Base-by-base conservation (phyloP, 106 monocot species). In the Allium sativum region DNA sequence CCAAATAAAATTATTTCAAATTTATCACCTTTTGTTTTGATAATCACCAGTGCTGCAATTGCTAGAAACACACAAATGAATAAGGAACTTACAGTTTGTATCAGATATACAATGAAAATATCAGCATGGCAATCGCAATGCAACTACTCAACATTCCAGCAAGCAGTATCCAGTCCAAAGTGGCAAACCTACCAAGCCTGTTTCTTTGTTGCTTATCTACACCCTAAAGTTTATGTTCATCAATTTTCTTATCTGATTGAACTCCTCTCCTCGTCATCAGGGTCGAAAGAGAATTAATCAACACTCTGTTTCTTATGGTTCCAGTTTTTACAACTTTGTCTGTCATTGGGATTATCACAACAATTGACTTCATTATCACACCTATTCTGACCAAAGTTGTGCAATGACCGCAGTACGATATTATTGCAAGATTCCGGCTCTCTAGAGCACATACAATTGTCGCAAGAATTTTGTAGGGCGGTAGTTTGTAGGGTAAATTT, bases 91-190 rank as follows among this genome's bases (percentile, higher is more conserved):
- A 12, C 21, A 21, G 46, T 20, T 16, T 12, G 21, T 43, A 7
- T 22, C 41, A 45, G 42, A 57, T 65, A n/a, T 53, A 74, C 20
- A 78, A 62, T 40, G 73, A 58, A 21, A 57, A 5, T 1, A 90
- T 31, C 10, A 84, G 12, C 45, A 45, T 41, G 13, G 73, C 59
- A 52, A 82, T 80, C 8, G 61, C 54, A 12, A 82, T 17, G 54
- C 68, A 73, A 57, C 84, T 87, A 9, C 69, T 18, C n/a, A n/a
- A 6, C 45, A 87, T 74, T 48, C 84, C 84, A 42, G 48, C 45
- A 56, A 84, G 4, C 31, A 90, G 58, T 41, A 81, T 52, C 69
- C 72, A 73, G 73, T 87, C 93, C 43, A 83, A 0, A 40, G 61
- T 59, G 44, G 44, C 55, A 1, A 79, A 42, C 60, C 66, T 70